Evolutionary conservation across 1,284 basidiomycete species (phyloP).

Genomic region (Taiwanofungus camphoratus): DNA sequence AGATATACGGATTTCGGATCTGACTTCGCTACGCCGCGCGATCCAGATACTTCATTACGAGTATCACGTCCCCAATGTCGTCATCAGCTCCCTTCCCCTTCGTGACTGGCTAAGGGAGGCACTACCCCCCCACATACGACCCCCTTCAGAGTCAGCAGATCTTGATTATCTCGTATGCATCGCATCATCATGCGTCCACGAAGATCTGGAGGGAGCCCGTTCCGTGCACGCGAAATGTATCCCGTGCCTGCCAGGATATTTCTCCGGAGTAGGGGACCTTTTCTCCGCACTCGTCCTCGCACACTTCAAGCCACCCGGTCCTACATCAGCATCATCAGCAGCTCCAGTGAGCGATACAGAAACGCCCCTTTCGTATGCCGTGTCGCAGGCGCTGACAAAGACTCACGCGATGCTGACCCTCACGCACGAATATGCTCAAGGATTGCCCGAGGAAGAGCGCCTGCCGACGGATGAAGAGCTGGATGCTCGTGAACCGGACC

Average conservation of each 20-base stretch:
- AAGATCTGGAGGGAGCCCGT: constrained; percentile 24
- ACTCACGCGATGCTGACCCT: constrained; percentile 80
- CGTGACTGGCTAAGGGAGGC: constrained; percentile 45
- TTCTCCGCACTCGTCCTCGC: constrained; percentile 92
- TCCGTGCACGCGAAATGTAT: constrained; percentile 67
- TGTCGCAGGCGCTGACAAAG: constrained; percentile 70
- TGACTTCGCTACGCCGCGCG: constrained; percentile 63
- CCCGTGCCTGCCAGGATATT: constrained; percentile 85
- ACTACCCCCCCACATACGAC: constrained; percentile 42
- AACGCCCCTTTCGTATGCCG: constrained; percentile 50
- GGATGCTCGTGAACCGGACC: constrained; percentile 58
- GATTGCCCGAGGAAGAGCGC: constrained; percentile 52
- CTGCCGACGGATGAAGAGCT: constrained; percentile 67
- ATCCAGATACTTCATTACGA: constrained; percentile 70
- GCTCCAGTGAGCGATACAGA: constrained; percentile 29
- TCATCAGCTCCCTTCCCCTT: constrained; percentile 86
- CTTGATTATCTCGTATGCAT: constrained; percentile 71
- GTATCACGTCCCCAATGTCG: constrained; percentile 79
- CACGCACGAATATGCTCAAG: constrained; percentile 57
- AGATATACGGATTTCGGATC: constrained; percentile 58
- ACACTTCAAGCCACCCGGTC: constrained; percentile 50
- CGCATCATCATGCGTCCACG: constrained; percentile 43
- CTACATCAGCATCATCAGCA: constrained; percentile 6
- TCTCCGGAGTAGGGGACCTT: constrained; percentile 94
- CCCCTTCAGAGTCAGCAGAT: constrained; percentile 24